Conservation (phyloP, 2,329 filamentous ascomycete genomes). For the Trichoderma sp. region DNA sequence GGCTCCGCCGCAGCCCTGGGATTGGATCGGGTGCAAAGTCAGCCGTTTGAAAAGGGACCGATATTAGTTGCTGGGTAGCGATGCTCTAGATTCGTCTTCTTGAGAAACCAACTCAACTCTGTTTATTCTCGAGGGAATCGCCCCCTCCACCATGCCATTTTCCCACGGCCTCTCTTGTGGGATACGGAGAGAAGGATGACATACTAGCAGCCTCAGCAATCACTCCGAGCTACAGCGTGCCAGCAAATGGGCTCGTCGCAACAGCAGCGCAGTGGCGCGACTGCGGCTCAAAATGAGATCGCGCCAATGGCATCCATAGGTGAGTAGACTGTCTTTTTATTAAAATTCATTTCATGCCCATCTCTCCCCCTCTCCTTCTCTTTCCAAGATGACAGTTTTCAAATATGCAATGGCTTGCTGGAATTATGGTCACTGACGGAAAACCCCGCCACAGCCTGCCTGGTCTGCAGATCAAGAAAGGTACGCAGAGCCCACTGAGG, state of each 20-base stretch:
- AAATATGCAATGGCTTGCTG: neutral
- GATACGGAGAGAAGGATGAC: slow-evolving; percentile 4
- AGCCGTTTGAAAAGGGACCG: slow-evolving; percentile 11
- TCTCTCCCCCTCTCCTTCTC: neutral
- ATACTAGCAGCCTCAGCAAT: neutral
- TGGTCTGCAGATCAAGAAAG: slow-evolving; percentile 25
- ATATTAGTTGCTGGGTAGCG: neutral
- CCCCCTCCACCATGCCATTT: neutral
- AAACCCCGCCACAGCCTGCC: slow-evolving; percentile 17
- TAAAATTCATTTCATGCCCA: neutral
- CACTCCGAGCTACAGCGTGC: neutral
- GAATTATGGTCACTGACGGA: neutral
- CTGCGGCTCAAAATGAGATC: slow-evolving; percentile 1
- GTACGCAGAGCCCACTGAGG: slow-evolving; percentile 5
- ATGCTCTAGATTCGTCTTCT: neutral
- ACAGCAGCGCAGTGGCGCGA: slow-evolving; percentile 15
- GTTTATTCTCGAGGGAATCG: neutral
- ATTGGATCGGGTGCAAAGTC: slow-evolving; percentile 12
- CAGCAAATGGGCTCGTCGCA: slow-evolving; percentile 8
- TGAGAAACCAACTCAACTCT: neutral
- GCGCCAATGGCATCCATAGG: slow-evolving; percentile 13
- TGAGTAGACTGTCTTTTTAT: neutral
- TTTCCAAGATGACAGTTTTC: neutral
- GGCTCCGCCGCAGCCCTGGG: slow-evolving; percentile 8
- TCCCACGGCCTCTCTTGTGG: neutral